phyloP scores from a whole-genome alignment of 2,329 filamentous ascomycete genomes.

The Ascochyta koolunga region DNA sequence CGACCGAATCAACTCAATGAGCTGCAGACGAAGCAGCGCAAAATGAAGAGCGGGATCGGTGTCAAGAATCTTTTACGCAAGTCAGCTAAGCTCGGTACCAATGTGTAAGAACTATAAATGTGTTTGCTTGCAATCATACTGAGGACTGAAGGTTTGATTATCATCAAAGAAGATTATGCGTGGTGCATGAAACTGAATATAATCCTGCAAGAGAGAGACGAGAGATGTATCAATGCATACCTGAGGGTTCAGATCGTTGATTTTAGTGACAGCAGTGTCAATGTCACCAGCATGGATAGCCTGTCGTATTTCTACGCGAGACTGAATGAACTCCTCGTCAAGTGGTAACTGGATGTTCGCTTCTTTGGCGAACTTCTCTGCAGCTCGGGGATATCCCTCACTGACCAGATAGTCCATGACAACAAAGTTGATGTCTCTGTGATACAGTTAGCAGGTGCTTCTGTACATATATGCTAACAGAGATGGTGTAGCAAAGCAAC shows the following conservation, averaged over 20 bases:
- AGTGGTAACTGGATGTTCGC: constrained; percentile 81
- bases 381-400: constrained; percentile 91
- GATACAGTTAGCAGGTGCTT: constrained; percentile 30
- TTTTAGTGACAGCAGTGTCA: constrained; percentile 78
- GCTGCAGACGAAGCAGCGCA: constrained; percentile 83
- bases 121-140: constrained; percentile 68
- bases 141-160: constrained; percentile 80
- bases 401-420: constrained; percentile 97
- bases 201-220: constrained; percentile 78
- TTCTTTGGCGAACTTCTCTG: constrained; percentile 91
- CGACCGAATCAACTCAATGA: constrained; percentile 88
- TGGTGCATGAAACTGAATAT: constrained; percentile 99
- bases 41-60: constrained; percentile 84
- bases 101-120: constrained; percentile 10
- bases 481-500: constrained; percentile 19
- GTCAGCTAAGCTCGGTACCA: constrained; percentile 31
- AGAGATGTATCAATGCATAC: constrained; percentile 62
- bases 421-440: constrained; percentile 90
- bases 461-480: background rate
- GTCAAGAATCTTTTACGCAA: constrained; percentile 75
- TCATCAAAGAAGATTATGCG: constrained; percentile 96
- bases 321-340: constrained; percentile 73
- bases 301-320: constrained; percentile 81
- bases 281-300: constrained; percentile 87
- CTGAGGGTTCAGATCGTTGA: constrained; percentile 90